phyloP scores from a whole-genome alignment of 2,329 filamentous ascomycete genomes.

The Elsinoe arachidis region DNA sequence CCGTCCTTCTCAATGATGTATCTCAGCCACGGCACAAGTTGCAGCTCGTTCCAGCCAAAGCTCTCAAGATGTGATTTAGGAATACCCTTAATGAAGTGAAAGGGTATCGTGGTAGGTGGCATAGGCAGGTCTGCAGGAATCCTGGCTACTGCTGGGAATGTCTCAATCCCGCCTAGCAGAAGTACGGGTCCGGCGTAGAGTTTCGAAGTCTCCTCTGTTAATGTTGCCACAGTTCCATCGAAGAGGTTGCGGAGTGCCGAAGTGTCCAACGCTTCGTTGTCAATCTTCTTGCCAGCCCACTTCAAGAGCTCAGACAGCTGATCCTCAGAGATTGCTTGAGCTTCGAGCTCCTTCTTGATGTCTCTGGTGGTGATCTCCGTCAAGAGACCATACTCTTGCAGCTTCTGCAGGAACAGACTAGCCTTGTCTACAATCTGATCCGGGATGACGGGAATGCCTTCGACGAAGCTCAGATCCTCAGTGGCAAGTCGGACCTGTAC shows the following conservation, averaged over 20 bases:
- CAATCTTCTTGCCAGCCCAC: conserved; percentile 69
- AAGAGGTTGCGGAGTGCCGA: conserved; percentile 61
- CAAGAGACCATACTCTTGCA: conserved; percentile 80
- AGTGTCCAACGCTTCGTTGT: conserved; percentile 62
- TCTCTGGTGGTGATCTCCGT: conserved; percentile 79
- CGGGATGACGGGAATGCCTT: conserved; percentile 79
- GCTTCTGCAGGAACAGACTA: conserved; percentile 65
- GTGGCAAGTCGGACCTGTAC: conserved; percentile 69
- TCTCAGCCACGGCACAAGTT: conserved; percentile 75
- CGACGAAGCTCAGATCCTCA: conserved; percentile 68
- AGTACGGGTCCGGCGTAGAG: conserved; percentile 61
- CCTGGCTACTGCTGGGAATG: conserved; percentile 65
- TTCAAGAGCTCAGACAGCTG: conserved; percentile 76
- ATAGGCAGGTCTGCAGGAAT: conserved; percentile 76
- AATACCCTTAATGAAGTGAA: conserved; percentile 69
- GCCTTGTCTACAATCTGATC: conserved; percentile 60
- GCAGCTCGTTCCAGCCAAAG: conserved; percentile 78
- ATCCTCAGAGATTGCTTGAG: conserved; percentile 66
- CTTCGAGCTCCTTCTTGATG: conserved; percentile 72
- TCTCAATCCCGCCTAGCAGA: conserved; percentile 63
- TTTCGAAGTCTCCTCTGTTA: conserved; percentile 43
- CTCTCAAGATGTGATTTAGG: conserved; percentile 60
- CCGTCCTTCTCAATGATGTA: conserved; percentile 65
- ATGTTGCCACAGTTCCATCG: conserved; percentile 67
- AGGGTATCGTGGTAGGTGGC: conserved; percentile 73